phyloP scores from a whole-genome alignment of 2,329 filamentous ascomycete species.

The Trichoderma sp. region DNA sequence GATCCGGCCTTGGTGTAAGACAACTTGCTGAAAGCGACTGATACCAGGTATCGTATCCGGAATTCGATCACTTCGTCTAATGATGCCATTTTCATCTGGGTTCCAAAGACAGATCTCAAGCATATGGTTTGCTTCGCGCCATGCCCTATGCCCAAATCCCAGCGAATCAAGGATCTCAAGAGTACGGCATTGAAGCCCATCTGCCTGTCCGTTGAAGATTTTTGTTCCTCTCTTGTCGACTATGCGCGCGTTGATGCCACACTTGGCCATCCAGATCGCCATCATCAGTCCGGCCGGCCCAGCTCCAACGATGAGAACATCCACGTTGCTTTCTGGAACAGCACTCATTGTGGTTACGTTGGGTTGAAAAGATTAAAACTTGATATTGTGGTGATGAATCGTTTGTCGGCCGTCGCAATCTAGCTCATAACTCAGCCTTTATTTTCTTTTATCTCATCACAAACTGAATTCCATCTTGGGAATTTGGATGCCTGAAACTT shows the following conservation, averaged over 20 bases:
- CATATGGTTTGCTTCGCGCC: neutral
- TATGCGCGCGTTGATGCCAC: neutral
- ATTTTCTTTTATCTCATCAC: neutral
- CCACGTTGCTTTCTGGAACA: neutral
- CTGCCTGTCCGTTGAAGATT: neutral
- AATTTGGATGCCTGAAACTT: neutral
- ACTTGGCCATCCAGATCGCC: neutral
- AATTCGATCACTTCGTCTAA: neutral
- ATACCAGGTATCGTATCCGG: neutral
- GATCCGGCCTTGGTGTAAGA: conserved; percentile 20
- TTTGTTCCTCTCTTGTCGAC: neutral
- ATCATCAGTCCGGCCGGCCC: neutral
- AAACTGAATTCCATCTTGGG: neutral
- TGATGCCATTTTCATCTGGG: neutral
- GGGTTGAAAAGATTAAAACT: neutral
- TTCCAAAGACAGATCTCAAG: neutral
- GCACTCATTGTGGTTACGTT: neutral
- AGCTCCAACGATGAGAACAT: neutral
- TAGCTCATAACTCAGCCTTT: neutral
- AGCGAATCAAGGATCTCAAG: neutral
- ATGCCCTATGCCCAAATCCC: neutral
- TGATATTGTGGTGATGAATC: neutral
- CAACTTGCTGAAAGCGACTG: conserved; percentile 11
- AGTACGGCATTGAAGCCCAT: neutral
- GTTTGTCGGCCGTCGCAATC: neutral